phyloP scores from a whole-genome alignment of 2,329 filamentous ascomycete genomes.

The Colletotrichum liriopes region DNA sequence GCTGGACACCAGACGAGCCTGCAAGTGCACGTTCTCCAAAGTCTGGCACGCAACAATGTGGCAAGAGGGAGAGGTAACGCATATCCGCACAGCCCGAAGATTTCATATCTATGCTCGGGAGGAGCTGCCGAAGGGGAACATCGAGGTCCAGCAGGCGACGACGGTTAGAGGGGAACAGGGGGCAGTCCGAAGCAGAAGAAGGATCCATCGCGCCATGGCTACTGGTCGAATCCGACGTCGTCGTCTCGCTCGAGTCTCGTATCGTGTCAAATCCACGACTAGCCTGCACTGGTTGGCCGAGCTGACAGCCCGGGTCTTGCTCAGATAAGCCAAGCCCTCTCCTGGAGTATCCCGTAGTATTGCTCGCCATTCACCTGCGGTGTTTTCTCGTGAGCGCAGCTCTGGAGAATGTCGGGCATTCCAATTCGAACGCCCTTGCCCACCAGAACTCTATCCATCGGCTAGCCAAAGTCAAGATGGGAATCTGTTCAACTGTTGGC shows the following conservation, averaged over 20 bases:
- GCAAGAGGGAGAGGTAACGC: background rate
- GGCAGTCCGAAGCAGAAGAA: background rate
- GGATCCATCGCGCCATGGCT: background rate
- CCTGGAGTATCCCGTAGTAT: background rate
- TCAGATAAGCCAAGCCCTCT: background rate
- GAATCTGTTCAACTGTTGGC: slow-evolving; percentile 3
- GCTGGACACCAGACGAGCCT: background rate
- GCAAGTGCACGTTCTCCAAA: background rate
- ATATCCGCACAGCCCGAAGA: background rate
- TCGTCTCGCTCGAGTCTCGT: slow-evolving; percentile 15
- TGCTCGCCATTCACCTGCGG: background rate
- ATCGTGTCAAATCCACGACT: slow-evolving; percentile 1
- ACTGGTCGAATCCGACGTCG: background rate
- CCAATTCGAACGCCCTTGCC: background rate
- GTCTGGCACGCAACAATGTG: background rate
- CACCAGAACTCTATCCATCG: background rate
- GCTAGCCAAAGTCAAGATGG: background rate
- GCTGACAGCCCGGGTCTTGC: background rate
- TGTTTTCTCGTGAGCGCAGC: background rate
- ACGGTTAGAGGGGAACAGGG: background rate
- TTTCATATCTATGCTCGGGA: slow-evolving; percentile 21
- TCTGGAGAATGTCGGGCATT: background rate
- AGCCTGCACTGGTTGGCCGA: background rate
- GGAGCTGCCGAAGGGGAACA: slow-evolving; percentile 24
- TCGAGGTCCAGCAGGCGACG: background rate